Conservation (phyloP, 2,329 filamentous ascomycete species). For the Geosmithia putterillii region DNA sequence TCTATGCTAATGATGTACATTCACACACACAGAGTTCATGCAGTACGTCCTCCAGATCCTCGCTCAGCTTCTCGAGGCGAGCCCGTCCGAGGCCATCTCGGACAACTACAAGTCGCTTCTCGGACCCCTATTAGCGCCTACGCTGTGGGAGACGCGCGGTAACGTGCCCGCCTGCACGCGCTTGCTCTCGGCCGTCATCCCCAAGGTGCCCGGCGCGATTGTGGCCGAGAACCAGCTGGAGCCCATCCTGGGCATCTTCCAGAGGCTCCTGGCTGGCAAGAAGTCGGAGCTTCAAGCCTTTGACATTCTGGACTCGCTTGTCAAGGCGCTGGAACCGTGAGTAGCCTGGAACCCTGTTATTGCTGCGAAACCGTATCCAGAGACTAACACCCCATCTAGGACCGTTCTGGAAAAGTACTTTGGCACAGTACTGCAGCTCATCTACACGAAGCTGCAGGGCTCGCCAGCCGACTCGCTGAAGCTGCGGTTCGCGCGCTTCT, state of each 20-base stretch:
- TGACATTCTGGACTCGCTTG: slow-evolving; percentile 74
- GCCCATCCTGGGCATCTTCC: slow-evolving; percentile 88
- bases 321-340: slow-evolving; percentile 61
- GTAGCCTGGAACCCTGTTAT: slow-evolving; percentile 12
- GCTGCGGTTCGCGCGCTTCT: slow-evolving; percentile 83
- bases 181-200: slow-evolving; percentile 72
- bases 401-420: slow-evolving; percentile 64
- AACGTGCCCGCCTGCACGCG: slow-evolving; percentile 88
- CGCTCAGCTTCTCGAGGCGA: slow-evolving; percentile 77
- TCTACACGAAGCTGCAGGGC: slow-evolving; percentile 67
- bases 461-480: slow-evolving; percentile 65
- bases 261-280: slow-evolving; percentile 72
- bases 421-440: slow-evolving; percentile 63
- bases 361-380: not conserved
- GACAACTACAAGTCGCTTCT: slow-evolving; percentile 72
- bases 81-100: slow-evolving; percentile 66
- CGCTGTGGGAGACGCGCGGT: slow-evolving; percentile 81
- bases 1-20: slow-evolving; percentile 19
- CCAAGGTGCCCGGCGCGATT: slow-evolving; percentile 62
- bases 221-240: slow-evolving; percentile 71
- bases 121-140: slow-evolving; percentile 64
- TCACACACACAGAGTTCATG: slow-evolving; percentile 78
- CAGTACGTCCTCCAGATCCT: slow-evolving; percentile 96
- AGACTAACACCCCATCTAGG: slow-evolving; percentile 23
- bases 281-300: slow-evolving; percentile 79